A percentile compares a stretch with the other conserved stretches of the same genome.
phyloP scores from a whole-genome alignment of 2,329 filamentous ascomycete genomes.

The Colletotrichum sp. region DNA sequence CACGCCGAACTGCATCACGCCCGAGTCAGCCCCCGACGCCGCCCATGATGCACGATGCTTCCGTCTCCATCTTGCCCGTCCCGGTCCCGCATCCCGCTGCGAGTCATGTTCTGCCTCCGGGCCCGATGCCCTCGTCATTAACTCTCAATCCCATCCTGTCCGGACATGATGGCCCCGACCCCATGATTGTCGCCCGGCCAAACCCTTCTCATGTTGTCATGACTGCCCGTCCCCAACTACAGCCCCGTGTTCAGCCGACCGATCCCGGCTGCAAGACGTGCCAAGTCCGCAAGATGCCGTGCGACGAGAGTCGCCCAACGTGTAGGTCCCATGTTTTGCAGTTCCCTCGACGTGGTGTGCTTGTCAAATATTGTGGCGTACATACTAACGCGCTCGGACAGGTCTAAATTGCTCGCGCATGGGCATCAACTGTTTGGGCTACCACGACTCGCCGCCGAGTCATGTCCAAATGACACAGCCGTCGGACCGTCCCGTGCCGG shows the following conservation, averaged over 20 bases:
- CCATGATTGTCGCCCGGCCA: conserved; percentile 1
- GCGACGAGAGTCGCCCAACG: conserved; percentile 15
- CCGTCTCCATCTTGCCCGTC: not conserved
- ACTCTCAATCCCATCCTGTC: not conserved
- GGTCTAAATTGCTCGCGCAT: conserved; percentile 18
- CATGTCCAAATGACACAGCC: conserved; percentile 6
- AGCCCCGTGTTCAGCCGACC: not conserved
- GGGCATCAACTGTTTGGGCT: conserved; percentile 19
- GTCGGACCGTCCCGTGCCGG: conserved; percentile 16
- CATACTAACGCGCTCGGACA: not conserved
- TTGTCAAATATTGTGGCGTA: not conserved
- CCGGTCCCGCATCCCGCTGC: not conserved
- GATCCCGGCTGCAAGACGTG: conserved; percentile 19
- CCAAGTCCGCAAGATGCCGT: conserved; percentile 20
- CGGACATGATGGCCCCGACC: not conserved
- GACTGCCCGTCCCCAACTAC: conserved; percentile 13
- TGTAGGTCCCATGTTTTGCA: not conserved
- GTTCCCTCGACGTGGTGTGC: not conserved
- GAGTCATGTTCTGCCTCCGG: not conserved
- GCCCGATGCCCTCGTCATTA: not conserved
- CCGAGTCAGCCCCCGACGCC: conserved; percentile 17
- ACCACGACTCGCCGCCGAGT: conserved; percentile 12
- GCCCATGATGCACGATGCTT: conserved; percentile 7
- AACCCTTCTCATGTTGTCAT: conserved; percentile 20
- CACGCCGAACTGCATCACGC: not conserved